Base-by-base conservation (phyloP, 2,329 filamentous ascomycete genomes). In the Gaeumannomyces tritici region DNA sequence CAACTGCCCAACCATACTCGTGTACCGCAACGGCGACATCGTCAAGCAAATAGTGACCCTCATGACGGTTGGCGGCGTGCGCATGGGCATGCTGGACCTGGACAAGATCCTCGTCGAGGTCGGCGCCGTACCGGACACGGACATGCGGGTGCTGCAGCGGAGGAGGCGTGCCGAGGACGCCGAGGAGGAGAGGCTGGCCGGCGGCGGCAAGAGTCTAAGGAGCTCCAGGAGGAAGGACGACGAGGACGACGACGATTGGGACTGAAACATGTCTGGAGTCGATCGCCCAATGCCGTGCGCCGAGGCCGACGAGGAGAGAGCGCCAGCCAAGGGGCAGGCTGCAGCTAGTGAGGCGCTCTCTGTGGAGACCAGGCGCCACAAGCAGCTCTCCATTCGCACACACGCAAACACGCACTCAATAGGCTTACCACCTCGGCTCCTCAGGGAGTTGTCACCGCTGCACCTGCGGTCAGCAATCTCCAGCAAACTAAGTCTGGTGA, bases 1-100 rank as follows among this genome's bases (percentile, higher is more conserved):
- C 63, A 99, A 99, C 73, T 96, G 92, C 63, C 95, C 95, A 1
- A 91, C 31, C 31, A 3, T 99, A 47, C 73, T 99, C 65, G 84
- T 96, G 0, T 99, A 99, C 76, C 89, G 88, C 72, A 91, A 96
- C 69, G 92, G 91, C 24, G 91, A 99, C 72, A 96, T 99, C 67
- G 87, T 87, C 72, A 91, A 87, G 77, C 95, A 99, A 76, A 77
- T 97, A 61, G 89, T 99, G n/a, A 98, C 93, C 4, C 77, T 99
- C 66, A 83, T 85, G 69, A 90, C 91, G 61, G 75, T 98, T 57
- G 86, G 86, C 12, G 95, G 95, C 4, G 81, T 84, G 4, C 81
- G 83, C 66, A 91, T 88, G 63, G 86, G 80, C 67, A 81, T 91
- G 78, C 76, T 83, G 75, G 87, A 96, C 71, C 77, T 98, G 64